Evolutionary conservation across 108 stramenopile genomes (phyloP).

Genomic region (Nitzschia putrida): DNA sequence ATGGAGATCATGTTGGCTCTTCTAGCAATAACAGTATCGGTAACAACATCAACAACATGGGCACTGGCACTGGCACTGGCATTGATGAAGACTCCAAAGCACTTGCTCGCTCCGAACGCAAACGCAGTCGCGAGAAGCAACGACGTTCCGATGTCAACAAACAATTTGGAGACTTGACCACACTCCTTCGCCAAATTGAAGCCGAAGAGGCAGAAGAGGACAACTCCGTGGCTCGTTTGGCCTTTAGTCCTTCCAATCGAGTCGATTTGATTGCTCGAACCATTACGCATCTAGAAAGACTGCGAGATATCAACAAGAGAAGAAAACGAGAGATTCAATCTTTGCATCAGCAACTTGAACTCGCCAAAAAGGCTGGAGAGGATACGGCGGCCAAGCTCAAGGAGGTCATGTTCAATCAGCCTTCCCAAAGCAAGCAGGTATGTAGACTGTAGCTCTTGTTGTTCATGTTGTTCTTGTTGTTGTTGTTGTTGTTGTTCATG

Average conservation of each 20-base stretch:
- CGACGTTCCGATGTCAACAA: slow-evolving; percentile 76
- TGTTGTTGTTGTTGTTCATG: slow-evolving; percentile 3
- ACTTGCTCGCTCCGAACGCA: slow-evolving; percentile 71
- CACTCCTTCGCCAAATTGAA: slow-evolving; percentile 67
- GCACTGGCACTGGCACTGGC: background rate
- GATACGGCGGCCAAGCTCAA: slow-evolving; percentile 53
- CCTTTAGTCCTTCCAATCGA: slow-evolving; percentile 69
- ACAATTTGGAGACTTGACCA: slow-evolving; percentile 69
- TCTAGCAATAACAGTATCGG: background rate
- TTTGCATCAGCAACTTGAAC: slow-evolving; percentile 58
- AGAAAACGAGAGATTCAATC: slow-evolving; percentile 52
- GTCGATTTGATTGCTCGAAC: slow-evolving; percentile 82
- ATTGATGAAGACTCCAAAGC: slow-evolving; percentile 39
- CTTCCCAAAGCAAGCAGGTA: slow-evolving; percentile 16
- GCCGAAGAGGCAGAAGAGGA: slow-evolving; percentile 41
- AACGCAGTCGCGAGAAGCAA: slow-evolving; percentile 80
- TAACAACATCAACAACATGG: background rate
- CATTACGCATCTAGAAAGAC: slow-evolving; percentile 52
- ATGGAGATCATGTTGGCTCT: background rate
- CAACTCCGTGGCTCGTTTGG: slow-evolving; percentile 10
- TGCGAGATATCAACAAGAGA: slow-evolving; percentile 38
- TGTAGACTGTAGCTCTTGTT: background rate
- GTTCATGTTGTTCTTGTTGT: slow-evolving; percentile 1
- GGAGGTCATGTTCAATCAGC: slow-evolving; percentile 36
- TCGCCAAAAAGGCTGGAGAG: slow-evolving; percentile 50